Evolutionary conservation across 108 stramenopile species (phyloP).

Genomic region (Conticribra weissflogii): DNA sequence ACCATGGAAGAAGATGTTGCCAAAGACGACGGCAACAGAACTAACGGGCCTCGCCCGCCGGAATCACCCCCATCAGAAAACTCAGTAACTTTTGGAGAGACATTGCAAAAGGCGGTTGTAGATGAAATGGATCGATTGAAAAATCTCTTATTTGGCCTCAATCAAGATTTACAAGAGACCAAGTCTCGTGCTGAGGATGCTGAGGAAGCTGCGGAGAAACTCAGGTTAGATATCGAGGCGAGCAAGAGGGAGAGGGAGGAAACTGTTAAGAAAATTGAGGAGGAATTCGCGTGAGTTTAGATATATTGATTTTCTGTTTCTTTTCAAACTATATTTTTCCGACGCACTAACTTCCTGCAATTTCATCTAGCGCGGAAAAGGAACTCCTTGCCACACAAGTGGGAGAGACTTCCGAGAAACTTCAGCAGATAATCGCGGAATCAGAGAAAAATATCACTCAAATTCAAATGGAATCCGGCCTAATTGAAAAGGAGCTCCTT

Average conservation of each 20-base stretch:
- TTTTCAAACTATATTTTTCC: not conserved
- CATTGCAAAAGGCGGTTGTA: conserved; percentile 24
- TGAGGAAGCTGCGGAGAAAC: conserved; percentile 20
- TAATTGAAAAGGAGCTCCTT: conserved; percentile 24
- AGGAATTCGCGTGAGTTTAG: conserved; percentile 47
- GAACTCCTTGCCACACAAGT: conserved; percentile 19
- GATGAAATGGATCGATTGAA: conserved; percentile 36
- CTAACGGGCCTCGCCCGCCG: conserved; percentile 19
- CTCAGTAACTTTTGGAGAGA: conserved; percentile 25
- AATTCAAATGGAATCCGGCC: conserved; percentile 8
- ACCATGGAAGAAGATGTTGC: conserved; percentile 5
- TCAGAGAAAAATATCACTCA: conserved; percentile 21
- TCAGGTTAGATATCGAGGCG: conserved; percentile 52
- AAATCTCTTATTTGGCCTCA: conserved; percentile 26
- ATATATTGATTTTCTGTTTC: conserved; percentile 1
- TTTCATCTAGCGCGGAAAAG: conserved; percentile 13
- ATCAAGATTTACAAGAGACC: conserved; percentile 21
- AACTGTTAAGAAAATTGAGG: conserved; percentile 54
- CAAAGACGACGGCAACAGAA: not conserved
- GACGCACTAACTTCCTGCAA: conserved; percentile 1
- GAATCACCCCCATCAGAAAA: conserved; percentile 8
- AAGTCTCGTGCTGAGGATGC: conserved; percentile 22
- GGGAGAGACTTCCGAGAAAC: conserved; percentile 24
- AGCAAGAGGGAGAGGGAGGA: conserved; percentile 46
- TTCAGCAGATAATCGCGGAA: conserved; percentile 17